Evolutionary conservation across 208 protist species (phyloP).

Genomic region (Porcisia hertigi): DNA sequence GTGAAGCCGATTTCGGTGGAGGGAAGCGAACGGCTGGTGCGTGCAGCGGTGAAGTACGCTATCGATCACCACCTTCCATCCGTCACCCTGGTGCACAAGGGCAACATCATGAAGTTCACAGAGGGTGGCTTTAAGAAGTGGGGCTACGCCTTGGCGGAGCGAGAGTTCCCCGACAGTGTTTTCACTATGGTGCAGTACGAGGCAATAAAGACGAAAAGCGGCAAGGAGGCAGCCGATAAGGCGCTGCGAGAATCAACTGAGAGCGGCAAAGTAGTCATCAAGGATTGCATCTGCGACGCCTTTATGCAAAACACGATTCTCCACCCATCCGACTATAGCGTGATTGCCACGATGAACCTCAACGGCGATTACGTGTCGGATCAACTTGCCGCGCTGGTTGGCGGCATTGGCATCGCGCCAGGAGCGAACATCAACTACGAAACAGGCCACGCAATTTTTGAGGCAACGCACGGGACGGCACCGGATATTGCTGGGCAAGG

Average conservation of each 20-base stretch:
- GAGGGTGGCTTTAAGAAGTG: slow-evolving; percentile 53
- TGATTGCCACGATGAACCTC: slow-evolving; percentile 54
- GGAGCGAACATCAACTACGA: slow-evolving; percentile 62
- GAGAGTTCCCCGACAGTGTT: slow-evolving; percentile 28
- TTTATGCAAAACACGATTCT: slow-evolving; percentile 63
- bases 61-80: slow-evolving; percentile 42
- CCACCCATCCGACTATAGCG: slow-evolving; percentile 41
- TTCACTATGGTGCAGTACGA: slow-evolving; percentile 51
- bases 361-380: slow-evolving; percentile 70
- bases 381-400: slow-evolving; percentile 64
- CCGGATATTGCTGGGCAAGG: slow-evolving; percentile 52
- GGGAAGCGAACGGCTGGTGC: slow-evolving; percentile 54
- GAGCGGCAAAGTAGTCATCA: slow-evolving; percentile 47
- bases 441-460: slow-evolving; percentile 55
- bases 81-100: slow-evolving; percentile 63
- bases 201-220: slow-evolving; percentile 29
- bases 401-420: slow-evolving; percentile 69
- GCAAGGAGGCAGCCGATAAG: slow-evolving; percentile 37
- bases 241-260: slow-evolving; percentile 31
- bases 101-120: slow-evolving; percentile 70
- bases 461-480: slow-evolving; percentile 59
- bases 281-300: slow-evolving; percentile 60
- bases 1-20: slow-evolving; percentile 54
- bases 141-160: slow-evolving; percentile 51
- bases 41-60: slow-evolving; percentile 47